Evolutionary conservation across 192 early-diverging fungal species (phyloP), one percentile per base, ranked within the genome.

Genomic region (Entophlyctis luteolus): DNA sequence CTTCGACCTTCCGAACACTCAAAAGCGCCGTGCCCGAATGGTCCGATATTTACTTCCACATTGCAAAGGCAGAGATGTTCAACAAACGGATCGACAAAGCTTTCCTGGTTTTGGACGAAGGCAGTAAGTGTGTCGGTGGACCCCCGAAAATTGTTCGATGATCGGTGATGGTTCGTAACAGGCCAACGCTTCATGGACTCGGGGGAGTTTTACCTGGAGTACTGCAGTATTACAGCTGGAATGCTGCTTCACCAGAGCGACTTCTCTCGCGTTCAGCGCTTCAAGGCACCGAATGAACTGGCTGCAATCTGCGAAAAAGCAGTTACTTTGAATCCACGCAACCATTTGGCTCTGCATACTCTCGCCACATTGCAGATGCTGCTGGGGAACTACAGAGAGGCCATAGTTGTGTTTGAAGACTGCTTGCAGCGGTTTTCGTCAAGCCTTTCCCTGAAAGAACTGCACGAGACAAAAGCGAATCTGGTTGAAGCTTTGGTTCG

Each of bases 21-120:
- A 57, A 57, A 35, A 57, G 16, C 16, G 18, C n/a, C 34, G 31
- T 66, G 33, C 63, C 63, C 23, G 50, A 52, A 16, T 66, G 63
- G 63, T 36, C 47, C 4, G 63, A 66, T 23, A 52, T 49, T 27
- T 55, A 66, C 52, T 66, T 25, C 37, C 47, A 66, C 50, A 27
- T 27, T 45, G 63, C 63, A 12, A 52, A 27, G 3, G 32, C 49
- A 23, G 20, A 55, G 4, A 2, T 66, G 32, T 66, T 54, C 33
- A 23, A 8, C 3, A 47, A 37, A 23, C 37, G 52, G 1, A 55
- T 66, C 42, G 63, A 33, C 14, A 16, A 54, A 16, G 48, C 50
- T 1, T 66, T 66, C 49, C 27, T 42, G 23, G 36, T 55, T 1
- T 25, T 66, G 48, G 63, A 66, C 31, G 31, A 37, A n/a, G 63